Percentiles rank a stretch among this genome's conserved stretches.
phyloP scores from a whole-genome alignment of 257 asterid species.

The Craterostigma plantagineum region DNA sequence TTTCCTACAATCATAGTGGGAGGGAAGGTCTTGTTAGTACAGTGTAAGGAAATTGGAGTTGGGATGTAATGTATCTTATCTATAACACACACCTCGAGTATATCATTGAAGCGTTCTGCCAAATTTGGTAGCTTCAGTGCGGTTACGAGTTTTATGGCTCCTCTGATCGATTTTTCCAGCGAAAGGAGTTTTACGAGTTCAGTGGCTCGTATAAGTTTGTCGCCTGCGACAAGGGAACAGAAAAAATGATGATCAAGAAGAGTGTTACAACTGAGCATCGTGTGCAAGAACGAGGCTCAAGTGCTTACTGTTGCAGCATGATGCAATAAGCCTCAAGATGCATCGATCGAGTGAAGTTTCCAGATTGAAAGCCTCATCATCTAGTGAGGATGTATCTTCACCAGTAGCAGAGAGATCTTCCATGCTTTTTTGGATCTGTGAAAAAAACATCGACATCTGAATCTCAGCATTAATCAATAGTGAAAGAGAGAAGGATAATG shows the following conservation, averaged over 20 bases:
- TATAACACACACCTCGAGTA: constrained; percentile 45
- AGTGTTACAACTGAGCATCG: too few species aligned
- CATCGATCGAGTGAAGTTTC: constrained; percentile 79
- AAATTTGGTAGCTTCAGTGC: constrained; percentile 77
- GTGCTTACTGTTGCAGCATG: constrained; percentile 72
- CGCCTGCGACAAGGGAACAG: constrained; percentile 33
- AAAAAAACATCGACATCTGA: constrained; percentile 7
- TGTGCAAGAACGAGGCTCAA: not conserved
- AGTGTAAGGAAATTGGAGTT: not conserved
- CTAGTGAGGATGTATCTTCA: constrained; percentile 43
- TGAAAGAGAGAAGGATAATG: constrained; percentile 1
- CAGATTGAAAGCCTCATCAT: constrained; percentile 68
- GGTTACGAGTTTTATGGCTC: constrained; percentile 89
- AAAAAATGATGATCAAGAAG: not conserved
- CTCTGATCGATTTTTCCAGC: constrained; percentile 67
- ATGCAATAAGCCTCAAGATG: constrained; percentile 84
- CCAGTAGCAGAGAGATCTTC: constrained; percentile 59
- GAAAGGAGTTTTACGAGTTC: constrained; percentile 83
- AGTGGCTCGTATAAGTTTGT: constrained; percentile 83
- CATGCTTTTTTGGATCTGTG: constrained; percentile 53
- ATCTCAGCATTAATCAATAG: constrained; percentile 5
- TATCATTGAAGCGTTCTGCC: constrained; percentile 82
- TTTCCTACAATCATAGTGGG: constrained; percentile 53
- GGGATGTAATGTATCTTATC: too few species aligned
- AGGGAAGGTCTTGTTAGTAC: too few species aligned